Evolutionary conservation across 306 rosid species (phyloP).

Genomic region (Boehmeria nivea): DNA sequence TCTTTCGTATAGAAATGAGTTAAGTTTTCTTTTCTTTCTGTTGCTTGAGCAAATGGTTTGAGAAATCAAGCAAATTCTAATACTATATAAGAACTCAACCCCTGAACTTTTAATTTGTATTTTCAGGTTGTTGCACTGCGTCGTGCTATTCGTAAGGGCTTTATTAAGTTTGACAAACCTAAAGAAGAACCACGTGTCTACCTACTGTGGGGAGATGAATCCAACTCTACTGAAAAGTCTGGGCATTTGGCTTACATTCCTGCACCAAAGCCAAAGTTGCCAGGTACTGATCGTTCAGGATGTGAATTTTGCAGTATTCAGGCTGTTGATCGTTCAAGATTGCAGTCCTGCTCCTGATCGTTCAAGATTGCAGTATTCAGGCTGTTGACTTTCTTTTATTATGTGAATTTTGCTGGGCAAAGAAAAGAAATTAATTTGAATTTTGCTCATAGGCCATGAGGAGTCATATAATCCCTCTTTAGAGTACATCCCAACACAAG

Average conservation of each 20-base stretch:
- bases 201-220: conserved; percentile 87
- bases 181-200: conserved; percentile 62
- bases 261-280: conserved; percentile 79
- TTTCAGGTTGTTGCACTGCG: conserved; percentile 66
- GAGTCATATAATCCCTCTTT: conserved; percentile 92
- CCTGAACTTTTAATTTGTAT: conserved; percentile 16
- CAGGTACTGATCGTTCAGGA: conserved; percentile 46
- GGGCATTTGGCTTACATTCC: conserved; percentile 79
- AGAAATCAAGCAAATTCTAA: conserved; percentile 14
- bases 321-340: neutral
- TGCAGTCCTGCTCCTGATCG: neutral
- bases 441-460: conserved; percentile 59
- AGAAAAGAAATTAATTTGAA: neutral
- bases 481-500: conserved; percentile 92
- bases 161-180: conserved; percentile 64
- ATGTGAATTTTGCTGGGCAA: conserved; percentile 9
- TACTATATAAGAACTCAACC: too few relatives aligned
- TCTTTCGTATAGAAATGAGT: neutral
- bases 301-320: conserved; percentile 14
- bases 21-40: neutral
- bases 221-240: conserved; percentile 53
- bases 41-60: neutral
- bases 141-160: conserved; percentile 79
- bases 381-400: neutral
- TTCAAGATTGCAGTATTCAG: conserved; percentile 4